These are phyloP conservation scores for Pseudocercospora vitis DNA, from an alignment of 2,329 filamentous ascomycete species.

Conservation along the genomic window DNA sequence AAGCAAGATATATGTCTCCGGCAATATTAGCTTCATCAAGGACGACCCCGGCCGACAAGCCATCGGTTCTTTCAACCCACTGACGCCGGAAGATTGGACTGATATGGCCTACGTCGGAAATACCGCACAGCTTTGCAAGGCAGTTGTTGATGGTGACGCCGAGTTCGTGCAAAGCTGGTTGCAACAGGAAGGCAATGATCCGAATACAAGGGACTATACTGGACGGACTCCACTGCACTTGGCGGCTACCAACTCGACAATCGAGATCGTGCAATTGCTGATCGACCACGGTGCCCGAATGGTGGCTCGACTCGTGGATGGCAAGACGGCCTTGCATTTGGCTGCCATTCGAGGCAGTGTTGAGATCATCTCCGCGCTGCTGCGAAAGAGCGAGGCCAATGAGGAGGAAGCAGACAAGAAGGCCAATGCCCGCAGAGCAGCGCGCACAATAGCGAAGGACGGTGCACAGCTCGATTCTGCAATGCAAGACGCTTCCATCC, in stretches of 20 bases:
- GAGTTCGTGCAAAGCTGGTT: constrained; percentile 71
- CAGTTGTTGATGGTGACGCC: constrained; percentile 72
- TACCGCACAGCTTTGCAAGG: constrained; percentile 73
- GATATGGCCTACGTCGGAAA: constrained; percentile 88
- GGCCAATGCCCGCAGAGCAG: constrained; percentile 35
- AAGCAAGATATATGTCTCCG: constrained; percentile 72
- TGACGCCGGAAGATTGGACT: constrained; percentile 82
- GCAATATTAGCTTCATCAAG: constrained; percentile 70
- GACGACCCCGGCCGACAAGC: constrained; percentile 79
- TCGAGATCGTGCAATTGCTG: constrained; percentile 68
- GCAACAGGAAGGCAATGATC: constrained; percentile 65
- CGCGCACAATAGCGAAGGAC: constrained; percentile 35
- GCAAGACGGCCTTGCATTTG: constrained; percentile 78
- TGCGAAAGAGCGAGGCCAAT: constrained; percentile 72
- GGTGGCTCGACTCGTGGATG: constrained; percentile 73
- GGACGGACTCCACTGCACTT: constrained; percentile 78
- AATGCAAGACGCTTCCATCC: constrained; percentile 16
- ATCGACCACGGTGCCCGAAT: constrained; percentile 72
- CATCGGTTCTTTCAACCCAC: constrained; percentile 73
- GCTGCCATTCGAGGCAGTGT: constrained; percentile 68
- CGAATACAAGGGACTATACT: constrained; percentile 73
- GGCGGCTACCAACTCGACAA: constrained; percentile 66
- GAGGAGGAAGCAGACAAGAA: constrained; percentile 64
- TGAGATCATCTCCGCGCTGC: constrained; percentile 69
- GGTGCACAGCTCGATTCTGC: constrained; percentile 11